Evolutionary conservation across 129 eudicot species (phyloP), one percentile per base, ranked within the genome.

Genomic region (Flaveria robusta): DNA sequence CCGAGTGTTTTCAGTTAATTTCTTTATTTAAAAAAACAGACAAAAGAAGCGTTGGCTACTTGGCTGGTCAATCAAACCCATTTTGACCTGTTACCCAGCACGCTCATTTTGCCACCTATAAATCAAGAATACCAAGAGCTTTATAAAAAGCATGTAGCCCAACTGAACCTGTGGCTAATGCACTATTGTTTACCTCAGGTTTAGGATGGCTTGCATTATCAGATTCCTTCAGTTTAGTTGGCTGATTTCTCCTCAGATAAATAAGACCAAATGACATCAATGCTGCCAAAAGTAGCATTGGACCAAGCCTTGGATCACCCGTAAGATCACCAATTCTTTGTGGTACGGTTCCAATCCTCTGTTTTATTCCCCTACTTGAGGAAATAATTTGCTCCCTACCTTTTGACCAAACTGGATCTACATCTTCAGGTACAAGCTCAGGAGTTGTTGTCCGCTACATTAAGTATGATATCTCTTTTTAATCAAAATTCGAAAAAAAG

Each of bases 301-400:
- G 96, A 54, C 99, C 97, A 50, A 91, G 80, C 80, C 97, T 80
- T 54, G 99, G 99, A 86, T 95, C 99, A 56, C 82, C 54, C 46
- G 73, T 58, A 42, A 76, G 56, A 85, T 86, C 87, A 72, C 52
- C 69, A 60, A 82, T 29, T 60, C 78, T 64, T 47, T 50, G 26
- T 55, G 81, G 47, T 54, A 83, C 16, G 71, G 86, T 79, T 69
- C 26, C 65, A 68, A 86, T 66, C 81, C 39, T 77, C 47, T 86
- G 89, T 81, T 77, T 86, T 74, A 91, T 23, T 74, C 80, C 86
- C 59, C 71, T 75, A 72, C 93, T 80, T 14, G 92, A 78, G 24
- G 91, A 82, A 46, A 89, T 9, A 58, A 91, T 71, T 70, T 75
- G 88, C 39, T 82, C 88, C 16, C 87, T 42, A 13, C 92, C 85